A percentile compares a stretch with the other conserved stretches of the same genome.
Conservation (phyloP, 306 rosid species). For the Neltuma alba region DNA sequence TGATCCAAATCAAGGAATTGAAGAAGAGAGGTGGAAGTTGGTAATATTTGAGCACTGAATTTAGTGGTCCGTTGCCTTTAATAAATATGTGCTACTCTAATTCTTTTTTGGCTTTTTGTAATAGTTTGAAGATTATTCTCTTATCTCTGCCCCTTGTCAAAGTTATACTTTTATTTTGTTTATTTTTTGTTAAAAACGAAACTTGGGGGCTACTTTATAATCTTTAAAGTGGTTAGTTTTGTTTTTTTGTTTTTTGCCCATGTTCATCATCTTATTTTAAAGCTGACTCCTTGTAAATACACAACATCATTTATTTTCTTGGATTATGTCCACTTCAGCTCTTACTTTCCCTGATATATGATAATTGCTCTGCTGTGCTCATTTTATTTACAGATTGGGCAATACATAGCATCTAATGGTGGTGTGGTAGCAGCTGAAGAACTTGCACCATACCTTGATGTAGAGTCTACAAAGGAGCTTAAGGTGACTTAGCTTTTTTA, state of each 20-base stretch:
- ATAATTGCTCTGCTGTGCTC: conserved; percentile 26
- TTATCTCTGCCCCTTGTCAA: conserved; percentile 11
- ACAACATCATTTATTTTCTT: background rate
- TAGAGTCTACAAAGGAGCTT: conserved; percentile 51
- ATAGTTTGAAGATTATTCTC: conserved; percentile 3
- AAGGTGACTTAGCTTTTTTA: conserved; percentile 48
- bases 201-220: background rate
- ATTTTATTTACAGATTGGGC: conserved; percentile 77
- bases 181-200: background rate
- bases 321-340: conserved; percentile 19
- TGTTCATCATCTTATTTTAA: background rate
- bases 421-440: conserved; percentile 98
- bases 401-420: conserved; percentile 88
- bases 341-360: conserved; percentile 9
- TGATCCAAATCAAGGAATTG: conserved; percentile 99
- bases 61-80: conserved; percentile 88
- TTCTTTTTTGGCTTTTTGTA: background rate
- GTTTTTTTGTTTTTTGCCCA: background rate
- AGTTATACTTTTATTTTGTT: conserved; percentile 1
- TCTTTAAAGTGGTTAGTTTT: background rate
- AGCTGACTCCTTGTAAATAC: background rate
- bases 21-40: conserved; percentile 99
- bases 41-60: conserved; percentile 91
- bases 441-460: conserved; percentile 91
- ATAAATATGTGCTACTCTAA: conserved; percentile 17